Percentiles rank a stretch among this genome's conserved stretches.
These are phyloP conservation scores for Phytophthora tubulina DNA, from an alignment of 352 stramenopile genomes.

Conservation along the genomic window DNA sequence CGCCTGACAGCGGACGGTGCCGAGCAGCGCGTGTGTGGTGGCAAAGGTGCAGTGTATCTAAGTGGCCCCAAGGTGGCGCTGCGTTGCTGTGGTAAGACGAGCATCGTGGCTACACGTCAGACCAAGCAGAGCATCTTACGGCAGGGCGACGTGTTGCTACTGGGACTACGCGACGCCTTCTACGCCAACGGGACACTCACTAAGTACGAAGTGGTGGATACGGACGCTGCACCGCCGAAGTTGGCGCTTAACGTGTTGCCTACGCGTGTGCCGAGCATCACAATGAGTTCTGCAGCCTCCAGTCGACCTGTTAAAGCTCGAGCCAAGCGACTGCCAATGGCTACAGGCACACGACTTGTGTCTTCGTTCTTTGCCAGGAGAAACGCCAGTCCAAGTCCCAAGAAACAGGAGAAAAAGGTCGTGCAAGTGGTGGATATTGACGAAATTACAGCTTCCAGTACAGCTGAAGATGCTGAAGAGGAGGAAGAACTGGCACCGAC, in stretches of 20 bases:
- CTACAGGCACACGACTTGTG: conserved; percentile 31
- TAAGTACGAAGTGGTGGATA: conserved; percentile 86
- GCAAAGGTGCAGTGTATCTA: conserved; percentile 75
- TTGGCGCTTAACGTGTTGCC: conserved; percentile 43
- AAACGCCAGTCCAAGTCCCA: neutral
- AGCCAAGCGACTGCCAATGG: conserved; percentile 4
- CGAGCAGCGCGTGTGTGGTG: conserved; percentile 71
- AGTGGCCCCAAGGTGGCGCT: conserved; percentile 74
- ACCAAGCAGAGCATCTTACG: conserved; percentile 81
- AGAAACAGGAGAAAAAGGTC: conserved; percentile 15
- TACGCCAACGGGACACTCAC: conserved; percentile 87
- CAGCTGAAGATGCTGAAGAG: conserved; percentile 53
- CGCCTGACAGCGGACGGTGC: conserved; percentile 52
- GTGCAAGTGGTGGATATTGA: conserved; percentile 10
- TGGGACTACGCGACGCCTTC: conserved; percentile 74
- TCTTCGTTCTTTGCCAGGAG: conserved; percentile 53
- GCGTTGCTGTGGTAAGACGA: conserved; percentile 81
- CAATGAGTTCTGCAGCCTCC: conserved; percentile 43
- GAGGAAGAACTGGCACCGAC: conserved; percentile 53
- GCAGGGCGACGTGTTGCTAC: conserved; percentile 75
- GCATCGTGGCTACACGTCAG: conserved; percentile 76
- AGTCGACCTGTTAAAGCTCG: conserved; percentile 1
- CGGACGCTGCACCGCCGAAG: conserved; percentile 37
- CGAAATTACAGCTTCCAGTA: conserved; percentile 39
- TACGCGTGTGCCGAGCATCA: conserved; percentile 42